Evolutionary conservation across 2,329 filamentous ascomycete species (phyloP), one percentile per base, ranked within the genome.

Genomic region (Fonsecaea monophora): DNA sequence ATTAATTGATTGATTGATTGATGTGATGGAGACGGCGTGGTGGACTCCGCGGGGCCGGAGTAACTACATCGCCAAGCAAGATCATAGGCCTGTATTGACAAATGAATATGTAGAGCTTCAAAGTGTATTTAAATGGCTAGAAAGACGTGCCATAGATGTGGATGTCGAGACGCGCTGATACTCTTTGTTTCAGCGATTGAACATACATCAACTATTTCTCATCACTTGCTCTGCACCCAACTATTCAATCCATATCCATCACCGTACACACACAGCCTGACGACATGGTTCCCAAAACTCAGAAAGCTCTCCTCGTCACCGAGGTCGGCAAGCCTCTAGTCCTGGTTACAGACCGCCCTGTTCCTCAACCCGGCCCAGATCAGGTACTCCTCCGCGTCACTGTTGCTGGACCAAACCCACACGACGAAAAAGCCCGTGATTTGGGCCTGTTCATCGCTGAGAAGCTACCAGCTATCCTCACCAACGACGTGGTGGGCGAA

Each of bases 351-450:
- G 62, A 65, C 12, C 53, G 68, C 4, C 71, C 75, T 25, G 70
- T 78, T 42, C 77, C 75, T 5, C 66, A 74, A 25, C 77, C 78
- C 5, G 73, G 70, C 15, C 62, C 70, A 30, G 68, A 74, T 55
- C 71, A 82, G 67, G 70, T 82, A 12, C 77, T 77, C 3, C 40
- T 83, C 60, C 78, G 76, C 54, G 74, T 82, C 32, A 76, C 73
- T 2, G 73, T 78, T 13, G 75, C 73, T 32, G 78, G 75, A 7
- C 65, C 65, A 3, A 77, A 76, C 48, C 77, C 76, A 1, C 78
- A 82, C 63, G 80, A 82, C 71, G 70, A 77, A n/a, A 80, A 80
- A 62, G 69, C 70, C 13, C 77, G 79, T 8, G 78, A 80, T 64
- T 34, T 12, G 0, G 76, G 77, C 5, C 74, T 81, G n/a, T 78